Evolutionary conservation across 495 filamentous ascomycete species (phyloP).

Genomic region (Tuber aestivum): DNA sequence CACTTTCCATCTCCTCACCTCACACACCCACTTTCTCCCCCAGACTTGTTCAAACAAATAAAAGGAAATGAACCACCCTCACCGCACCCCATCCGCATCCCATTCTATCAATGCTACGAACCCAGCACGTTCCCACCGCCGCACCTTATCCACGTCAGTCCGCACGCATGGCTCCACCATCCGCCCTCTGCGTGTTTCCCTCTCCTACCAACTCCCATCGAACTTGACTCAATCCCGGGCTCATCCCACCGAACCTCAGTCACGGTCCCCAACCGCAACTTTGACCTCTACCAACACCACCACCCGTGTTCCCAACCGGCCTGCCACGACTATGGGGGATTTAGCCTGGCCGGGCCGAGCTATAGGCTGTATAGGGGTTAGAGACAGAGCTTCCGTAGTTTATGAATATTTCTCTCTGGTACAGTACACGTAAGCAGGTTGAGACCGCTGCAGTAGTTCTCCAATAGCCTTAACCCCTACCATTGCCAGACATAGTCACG

Average conservation of each 20-base stretch:
- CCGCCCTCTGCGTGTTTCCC: background rate
- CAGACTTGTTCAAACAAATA: background rate
- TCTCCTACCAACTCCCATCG: background rate
- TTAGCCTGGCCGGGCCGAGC: too few relatives aligned
- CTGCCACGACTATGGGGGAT: too few relatives aligned
- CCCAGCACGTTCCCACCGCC: constrained; percentile 2
- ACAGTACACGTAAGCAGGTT: too few relatives aligned
- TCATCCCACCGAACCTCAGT: background rate
- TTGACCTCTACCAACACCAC: background rate
- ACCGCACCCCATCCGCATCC: background rate
- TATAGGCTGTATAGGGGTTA: too few relatives aligned
- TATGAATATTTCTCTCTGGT: too few relatives aligned
- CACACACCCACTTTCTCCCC: background rate
- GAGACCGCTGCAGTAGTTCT: too few relatives aligned
- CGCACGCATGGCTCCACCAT: background rate
- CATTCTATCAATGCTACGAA: background rate
- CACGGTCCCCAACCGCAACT: background rate
- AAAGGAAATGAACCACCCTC: background rate
- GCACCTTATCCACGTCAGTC: constrained; percentile 1
- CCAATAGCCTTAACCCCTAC: too few relatives aligned
- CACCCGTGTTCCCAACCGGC: too few relatives aligned
- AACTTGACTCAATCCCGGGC: background rate
- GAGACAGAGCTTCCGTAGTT: too few relatives aligned
- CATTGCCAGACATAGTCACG: too few relatives aligned
- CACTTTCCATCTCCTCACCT: background rate